Evolutionary conservation across 768 basidiomycete species (phyloP).

Genomic region (Panellus pusillus): DNA sequence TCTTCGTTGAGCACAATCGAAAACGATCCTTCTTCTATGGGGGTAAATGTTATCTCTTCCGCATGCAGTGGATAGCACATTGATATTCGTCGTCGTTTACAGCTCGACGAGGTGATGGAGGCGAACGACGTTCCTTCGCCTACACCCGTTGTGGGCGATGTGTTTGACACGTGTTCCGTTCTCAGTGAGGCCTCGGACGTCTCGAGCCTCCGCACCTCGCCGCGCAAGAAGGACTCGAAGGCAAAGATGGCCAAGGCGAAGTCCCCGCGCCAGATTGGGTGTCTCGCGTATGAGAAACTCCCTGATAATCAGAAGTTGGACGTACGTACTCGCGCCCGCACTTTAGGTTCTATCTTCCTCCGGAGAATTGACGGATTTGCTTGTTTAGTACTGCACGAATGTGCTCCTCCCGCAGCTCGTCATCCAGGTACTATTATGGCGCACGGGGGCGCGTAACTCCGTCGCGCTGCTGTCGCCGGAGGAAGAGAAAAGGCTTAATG

Average conservation of each 20-base stretch:
- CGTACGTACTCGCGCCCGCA: conserved; percentile 32
- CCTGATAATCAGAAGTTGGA: conserved; percentile 51
- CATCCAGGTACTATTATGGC: conserved; percentile 75
- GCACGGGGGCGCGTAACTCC: conserved; percentile 56
- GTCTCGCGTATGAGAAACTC: conserved; percentile 45
- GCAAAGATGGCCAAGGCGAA: background rate
- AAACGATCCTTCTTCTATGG: background rate
- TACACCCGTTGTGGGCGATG: background rate
- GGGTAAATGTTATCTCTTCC: background rate
- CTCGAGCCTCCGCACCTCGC: background rate
- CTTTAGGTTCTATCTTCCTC: background rate
- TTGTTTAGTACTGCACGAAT: conserved; percentile 63
- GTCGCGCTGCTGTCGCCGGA: conserved; percentile 45
- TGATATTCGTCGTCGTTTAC: background rate
- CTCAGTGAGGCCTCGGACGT: conserved; percentile 15
- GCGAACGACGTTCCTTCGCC: background rate
- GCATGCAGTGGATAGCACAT: too few relatives aligned
- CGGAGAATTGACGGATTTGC: background rate
- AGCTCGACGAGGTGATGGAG: background rate
- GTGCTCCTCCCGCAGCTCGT: conserved; percentile 72
- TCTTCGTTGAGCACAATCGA: conserved; percentile 10
- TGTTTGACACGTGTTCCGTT: conserved; percentile 23
- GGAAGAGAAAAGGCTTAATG: conserved; percentile 59
- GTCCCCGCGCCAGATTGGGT: conserved; percentile 32
- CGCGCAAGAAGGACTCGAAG: conserved; percentile 2